phyloP scores from a whole-genome alignment of 768 basidiomycete species.

The Hericium rajendrae region DNA sequence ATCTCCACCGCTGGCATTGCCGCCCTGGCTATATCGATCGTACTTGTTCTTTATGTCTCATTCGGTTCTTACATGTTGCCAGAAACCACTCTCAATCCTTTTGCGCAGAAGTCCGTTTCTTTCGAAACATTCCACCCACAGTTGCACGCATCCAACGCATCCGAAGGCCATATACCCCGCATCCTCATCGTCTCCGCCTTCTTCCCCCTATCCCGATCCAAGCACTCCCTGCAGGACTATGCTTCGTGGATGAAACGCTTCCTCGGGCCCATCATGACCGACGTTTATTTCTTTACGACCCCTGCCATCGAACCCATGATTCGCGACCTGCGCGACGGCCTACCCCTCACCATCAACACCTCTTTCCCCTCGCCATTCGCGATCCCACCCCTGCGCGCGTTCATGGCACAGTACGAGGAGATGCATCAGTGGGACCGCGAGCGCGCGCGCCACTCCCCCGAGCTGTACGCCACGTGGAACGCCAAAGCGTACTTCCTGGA shows the following conservation, averaged over 20 bases:
- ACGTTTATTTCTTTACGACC: constrained; percentile 46
- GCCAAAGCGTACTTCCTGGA: constrained; percentile 42
- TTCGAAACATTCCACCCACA: background rate
- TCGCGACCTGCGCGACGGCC: constrained; percentile 21
- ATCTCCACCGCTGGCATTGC: background rate
- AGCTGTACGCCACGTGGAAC: constrained; percentile 48
- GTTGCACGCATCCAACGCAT: background rate
- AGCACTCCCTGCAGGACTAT: constrained; percentile 40
- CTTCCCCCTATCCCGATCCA: constrained; percentile 40
- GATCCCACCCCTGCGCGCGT: constrained; percentile 33
- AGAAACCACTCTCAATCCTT: background rate
- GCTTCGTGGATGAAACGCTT: constrained; percentile 35
- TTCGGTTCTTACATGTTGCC: background rate
- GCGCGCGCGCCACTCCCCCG: constrained; percentile 30
- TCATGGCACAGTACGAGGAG: constrained; percentile 25
- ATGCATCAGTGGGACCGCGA: constrained; percentile 42
- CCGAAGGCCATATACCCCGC: background rate
- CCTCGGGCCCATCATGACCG: constrained; percentile 33
- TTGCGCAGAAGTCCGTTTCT: background rate
- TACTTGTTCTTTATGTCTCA: background rate
- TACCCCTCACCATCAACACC: constrained; percentile 35
- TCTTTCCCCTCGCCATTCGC: constrained; percentile 36
- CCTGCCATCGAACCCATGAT: constrained; percentile 28
- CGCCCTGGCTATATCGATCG: background rate
- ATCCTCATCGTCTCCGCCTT: constrained; percentile 48